phyloP scores from a whole-genome alignment of 768 basidiomycete species.

The Kwoniella heveanensis region DNA sequence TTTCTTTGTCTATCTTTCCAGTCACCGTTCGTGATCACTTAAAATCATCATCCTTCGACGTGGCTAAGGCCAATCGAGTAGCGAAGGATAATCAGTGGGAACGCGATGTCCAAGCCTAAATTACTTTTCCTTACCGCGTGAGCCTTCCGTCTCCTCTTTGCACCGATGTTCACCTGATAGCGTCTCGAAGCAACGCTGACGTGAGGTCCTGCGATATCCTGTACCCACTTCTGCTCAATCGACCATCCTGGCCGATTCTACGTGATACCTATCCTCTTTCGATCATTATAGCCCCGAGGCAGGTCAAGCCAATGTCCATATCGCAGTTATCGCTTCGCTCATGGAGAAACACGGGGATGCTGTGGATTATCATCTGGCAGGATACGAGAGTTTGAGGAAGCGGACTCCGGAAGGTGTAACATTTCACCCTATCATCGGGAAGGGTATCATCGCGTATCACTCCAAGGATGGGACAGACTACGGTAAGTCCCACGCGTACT shows the following conservation, averaged over 20 bases:
- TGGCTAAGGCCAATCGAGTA: background rate
- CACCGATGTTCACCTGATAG: too few species aligned
- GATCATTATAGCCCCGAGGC: constrained; percentile 22
- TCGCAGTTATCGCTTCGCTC: constrained; percentile 26
- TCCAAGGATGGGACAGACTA: background rate
- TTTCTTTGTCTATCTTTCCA: too few species aligned
- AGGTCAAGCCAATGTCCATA: constrained; percentile 28
- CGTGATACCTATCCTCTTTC: background rate
- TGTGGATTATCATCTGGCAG: constrained; percentile 24
- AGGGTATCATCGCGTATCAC: background rate
- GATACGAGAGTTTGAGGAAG: constrained; percentile 1
- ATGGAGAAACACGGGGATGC: constrained; percentile 12
- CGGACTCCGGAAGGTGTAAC: constrained; percentile 8
- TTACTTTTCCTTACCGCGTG: constrained; percentile 3
- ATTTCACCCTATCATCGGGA: constrained; percentile 23
- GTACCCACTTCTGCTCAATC: too few species aligned
- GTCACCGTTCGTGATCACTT: too few species aligned
- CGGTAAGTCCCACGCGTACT: background rate
- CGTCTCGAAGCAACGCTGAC: too few species aligned
- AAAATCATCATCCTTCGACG: too few species aligned
- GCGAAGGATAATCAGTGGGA: background rate
- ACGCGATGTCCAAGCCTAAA: constrained; percentile 2
- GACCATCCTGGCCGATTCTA: too few species aligned
- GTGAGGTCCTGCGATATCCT: too few species aligned
- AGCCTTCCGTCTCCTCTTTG: too few species aligned